Conservation (phyloP, 139 green algal species). For the Chlorella ohadii region DNA sequence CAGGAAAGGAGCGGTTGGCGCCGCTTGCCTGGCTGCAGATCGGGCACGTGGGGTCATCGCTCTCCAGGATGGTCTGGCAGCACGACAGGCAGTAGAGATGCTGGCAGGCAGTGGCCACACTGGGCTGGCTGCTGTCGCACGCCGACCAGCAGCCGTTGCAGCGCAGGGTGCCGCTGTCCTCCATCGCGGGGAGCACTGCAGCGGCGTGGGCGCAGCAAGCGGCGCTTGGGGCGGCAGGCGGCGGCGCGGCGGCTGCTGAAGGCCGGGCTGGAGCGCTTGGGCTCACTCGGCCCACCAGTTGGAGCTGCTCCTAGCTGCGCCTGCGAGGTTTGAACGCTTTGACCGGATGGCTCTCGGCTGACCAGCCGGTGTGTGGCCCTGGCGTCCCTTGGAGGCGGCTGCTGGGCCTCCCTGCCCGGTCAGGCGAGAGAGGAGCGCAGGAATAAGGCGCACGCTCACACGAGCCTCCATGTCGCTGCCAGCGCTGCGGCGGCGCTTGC, state of each 20-base stretch:
- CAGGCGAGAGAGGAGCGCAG: too few relatives aligned
- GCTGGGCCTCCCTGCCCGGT: too few relatives aligned
- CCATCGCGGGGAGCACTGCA: not conserved
- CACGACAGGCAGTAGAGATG: constrained; percentile 74
- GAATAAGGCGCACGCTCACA: too few relatives aligned
- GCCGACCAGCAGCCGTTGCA: constrained; percentile 69
- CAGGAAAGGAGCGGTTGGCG: not conserved
- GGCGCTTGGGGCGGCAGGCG: too few relatives aligned
- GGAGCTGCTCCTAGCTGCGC: not conserved
- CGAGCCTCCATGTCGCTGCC: not conserved
- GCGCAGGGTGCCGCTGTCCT: not conserved
- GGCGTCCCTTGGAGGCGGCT: too few relatives aligned
- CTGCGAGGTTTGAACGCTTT: too few relatives aligned
- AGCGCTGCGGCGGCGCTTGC: not conserved
- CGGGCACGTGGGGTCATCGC: constrained; percentile 53
- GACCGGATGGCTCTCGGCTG: too few relatives aligned
- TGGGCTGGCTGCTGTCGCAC: constrained; percentile 53
- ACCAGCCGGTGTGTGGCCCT: too few relatives aligned
- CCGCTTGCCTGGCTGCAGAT: constrained; percentile 48
- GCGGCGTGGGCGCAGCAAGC: not conserved
- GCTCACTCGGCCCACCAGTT: not conserved
- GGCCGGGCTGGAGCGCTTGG: not conserved
- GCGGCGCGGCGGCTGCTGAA: too few relatives aligned
- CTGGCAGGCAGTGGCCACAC: constrained; percentile 57
- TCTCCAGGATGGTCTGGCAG: constrained; percentile 61